Base-by-base conservation (phyloP, 1,139 yeast genomes). In the Taiozyma onychis region DNA sequence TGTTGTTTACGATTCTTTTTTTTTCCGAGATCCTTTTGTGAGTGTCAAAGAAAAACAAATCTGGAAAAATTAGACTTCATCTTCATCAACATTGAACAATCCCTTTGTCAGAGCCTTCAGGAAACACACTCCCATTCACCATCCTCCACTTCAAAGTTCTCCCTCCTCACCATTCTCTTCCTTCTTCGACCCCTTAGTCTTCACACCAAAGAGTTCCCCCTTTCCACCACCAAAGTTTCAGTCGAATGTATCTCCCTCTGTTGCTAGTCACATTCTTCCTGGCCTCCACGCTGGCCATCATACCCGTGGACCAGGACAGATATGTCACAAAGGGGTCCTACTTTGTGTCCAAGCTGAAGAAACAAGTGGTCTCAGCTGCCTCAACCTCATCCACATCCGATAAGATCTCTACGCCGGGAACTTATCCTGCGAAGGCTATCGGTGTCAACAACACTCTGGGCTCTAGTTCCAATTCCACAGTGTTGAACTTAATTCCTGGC, bases 401-500 rank as follows among this genome's bases (percentile, higher is more conserved):
- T 13, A 22, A 35, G 5, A 6, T 16, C 3, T 37, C 24, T 18
- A 18, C 41, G 6, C 24, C n/a, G 24, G 41, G 41, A 37, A 10
- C 41, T 7, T 37, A 6, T 18, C 13, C 41, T 18, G 5, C 6
- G 10, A 37, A 37, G 14, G 16, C 24, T 16, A 14, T 9, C 24
- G 9, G 9, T 18, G 9, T n/a, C 35, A 32, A 3, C 35, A 32
- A 9, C 18, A 13, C 8, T n/a, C n/a, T 18, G 3, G 35, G 9
- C 16, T 32, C 35, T n/a, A n/a, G 9, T n/a, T 32, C 35, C 41
- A 37, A 37, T 18, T 44, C 46, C 35, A 42, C 44, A n/a, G 52
- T 56, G 13, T 46, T 63, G 18, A 57, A 62, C 43, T 30, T 64
- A 27, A 50, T 48, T 14, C 66, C 66, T 6, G 67, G 66, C 0